These are phyloP conservation scores for Lepidium aucheri DNA, from an alignment of 345 rosid genomes.

Conservation along the genomic window DNA sequence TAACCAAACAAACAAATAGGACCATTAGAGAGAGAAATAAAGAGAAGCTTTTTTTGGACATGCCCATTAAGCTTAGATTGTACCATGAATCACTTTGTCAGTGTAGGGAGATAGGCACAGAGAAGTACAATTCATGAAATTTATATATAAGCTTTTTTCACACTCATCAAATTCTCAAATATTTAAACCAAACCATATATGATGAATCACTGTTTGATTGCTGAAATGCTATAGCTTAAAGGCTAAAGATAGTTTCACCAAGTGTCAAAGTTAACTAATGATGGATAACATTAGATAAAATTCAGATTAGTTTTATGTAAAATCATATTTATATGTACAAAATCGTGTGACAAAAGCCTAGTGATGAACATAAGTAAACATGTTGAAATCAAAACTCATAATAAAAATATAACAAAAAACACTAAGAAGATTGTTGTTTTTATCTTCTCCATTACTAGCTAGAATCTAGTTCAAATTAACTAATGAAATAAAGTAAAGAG, in stretches of 20 bases:
- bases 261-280: not conserved
- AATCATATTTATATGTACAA: slow-evolving; percentile 5
- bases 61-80: slow-evolving; percentile 32
- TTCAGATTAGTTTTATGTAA: slow-evolving; percentile 15
- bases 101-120: slow-evolving; percentile 29
- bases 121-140: slow-evolving; percentile 32
- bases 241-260: not conserved
- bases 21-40: slow-evolving; percentile 27
- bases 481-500: slow-evolving; percentile 1
- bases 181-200: not conserved
- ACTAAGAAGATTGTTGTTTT: not conserved
- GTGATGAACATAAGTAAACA: slow-evolving; percentile 13
- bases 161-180: slow-evolving; percentile 1
- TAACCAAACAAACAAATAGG: slow-evolving; percentile 31
- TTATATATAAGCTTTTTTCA: slow-evolving; percentile 19
- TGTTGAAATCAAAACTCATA: slow-evolving; percentile 18
- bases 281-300: not conserved
- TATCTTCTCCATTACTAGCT: slow-evolving; percentile 1
- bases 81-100: slow-evolving; percentile 34
- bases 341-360: slow-evolving; percentile 16
- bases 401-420: not conserved
- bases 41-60: slow-evolving; percentile 21
- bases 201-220: slow-evolving; percentile 21
- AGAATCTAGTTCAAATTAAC: slow-evolving; percentile 13
- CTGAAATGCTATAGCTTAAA: slow-evolving; percentile 5